phyloP scores from a whole-genome alignment of 2,329 filamentous ascomycete genomes.

The Aspergillus sp. region DNA sequence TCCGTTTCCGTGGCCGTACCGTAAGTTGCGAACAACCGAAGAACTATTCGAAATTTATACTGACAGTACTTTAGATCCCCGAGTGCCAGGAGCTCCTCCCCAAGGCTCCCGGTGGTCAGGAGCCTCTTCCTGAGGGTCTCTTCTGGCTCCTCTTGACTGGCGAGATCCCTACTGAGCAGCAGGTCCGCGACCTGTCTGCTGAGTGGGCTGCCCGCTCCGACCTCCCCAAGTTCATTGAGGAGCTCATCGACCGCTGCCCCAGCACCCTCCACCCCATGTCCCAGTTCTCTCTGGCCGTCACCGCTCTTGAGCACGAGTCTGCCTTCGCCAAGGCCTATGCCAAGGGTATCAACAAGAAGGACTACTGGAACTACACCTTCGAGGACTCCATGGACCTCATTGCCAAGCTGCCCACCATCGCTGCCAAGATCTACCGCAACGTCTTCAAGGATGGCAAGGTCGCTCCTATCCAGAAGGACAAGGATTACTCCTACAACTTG shows the following conservation, averaged over 20 bases:
- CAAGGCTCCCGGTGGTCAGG: slow-evolving; percentile 93
- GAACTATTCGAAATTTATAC: slow-evolving; percentile 14
- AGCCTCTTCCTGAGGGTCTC: slow-evolving; percentile 97
- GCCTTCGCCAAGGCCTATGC: slow-evolving; percentile 98
- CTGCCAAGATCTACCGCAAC: slow-evolving; percentile 98
- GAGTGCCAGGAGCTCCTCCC: slow-evolving; percentile 97
- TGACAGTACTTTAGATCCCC: slow-evolving; percentile 65
- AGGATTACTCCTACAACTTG: slow-evolving; percentile 99
- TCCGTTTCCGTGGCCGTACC: slow-evolving; percentile 98
- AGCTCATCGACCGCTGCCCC: slow-evolving; percentile 99
- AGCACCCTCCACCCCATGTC: slow-evolving; percentile 99
- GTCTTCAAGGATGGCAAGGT: slow-evolving; percentile 99
- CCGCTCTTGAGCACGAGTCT: slow-evolving; percentile 96
- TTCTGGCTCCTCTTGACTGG: slow-evolving; percentile 99
- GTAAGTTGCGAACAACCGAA: slow-evolving; percentile 42
- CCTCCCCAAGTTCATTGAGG: slow-evolving; percentile 96
- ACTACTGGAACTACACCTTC: slow-evolving; percentile 99
- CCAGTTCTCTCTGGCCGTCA: slow-evolving; percentile 97
- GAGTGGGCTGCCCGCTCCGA: slow-evolving; percentile 98
- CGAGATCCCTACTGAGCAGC: slow-evolving; percentile 95
- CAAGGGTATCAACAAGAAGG: slow-evolving; percentile 98
- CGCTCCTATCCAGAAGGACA: slow-evolving; percentile 91
- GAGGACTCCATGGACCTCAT: slow-evolving; percentile 99
- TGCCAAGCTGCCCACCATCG: slow-evolving; percentile 98
- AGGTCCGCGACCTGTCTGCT: slow-evolving; percentile 95